Percentiles rank a stretch among this genome's conserved stretches.
Evolutionary conservation across 2,329 filamentous ascomycete species (phyloP).

Genomic region (Nannizziopsis arthrosporioides): DNA sequence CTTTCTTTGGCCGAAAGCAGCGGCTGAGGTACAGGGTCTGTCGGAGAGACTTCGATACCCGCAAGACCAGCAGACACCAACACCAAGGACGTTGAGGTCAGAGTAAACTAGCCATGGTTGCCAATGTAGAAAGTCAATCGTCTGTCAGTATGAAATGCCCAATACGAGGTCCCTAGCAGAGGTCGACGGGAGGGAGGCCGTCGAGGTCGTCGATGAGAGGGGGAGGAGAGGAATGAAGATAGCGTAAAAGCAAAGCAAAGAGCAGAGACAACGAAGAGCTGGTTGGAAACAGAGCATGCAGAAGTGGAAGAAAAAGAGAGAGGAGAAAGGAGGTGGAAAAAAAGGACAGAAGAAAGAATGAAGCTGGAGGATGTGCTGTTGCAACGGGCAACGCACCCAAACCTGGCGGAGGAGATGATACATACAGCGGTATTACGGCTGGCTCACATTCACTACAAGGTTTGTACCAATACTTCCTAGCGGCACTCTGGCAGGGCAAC

Average conservation of each 20-base stretch:
- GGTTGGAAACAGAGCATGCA: conserved; percentile 6
- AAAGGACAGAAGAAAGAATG: conserved; percentile 10
- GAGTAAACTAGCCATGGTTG: conserved; percentile 11
- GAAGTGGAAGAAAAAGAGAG: conserved; percentile 4
- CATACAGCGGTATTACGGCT: conserved; percentile 7
- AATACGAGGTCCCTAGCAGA: conserved; percentile 7
- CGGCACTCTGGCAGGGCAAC: conserved; percentile 1
- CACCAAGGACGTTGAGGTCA: conserved; percentile 12
- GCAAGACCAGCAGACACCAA: background rate
- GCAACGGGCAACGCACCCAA: conserved; percentile 17
- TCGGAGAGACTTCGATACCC: conserved; percentile 12
- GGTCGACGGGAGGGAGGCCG: conserved; percentile 18
- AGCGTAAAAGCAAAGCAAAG: conserved; percentile 15
- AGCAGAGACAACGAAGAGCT: conserved; percentile 11
- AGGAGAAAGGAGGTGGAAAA: conserved; percentile 8
- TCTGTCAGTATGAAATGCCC: conserved; percentile 4
- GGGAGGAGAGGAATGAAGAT: conserved; percentile 10
- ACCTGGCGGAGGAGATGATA: conserved; percentile 13
- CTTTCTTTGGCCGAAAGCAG: conserved; percentile 5
- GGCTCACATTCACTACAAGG: background rate
- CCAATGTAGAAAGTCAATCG: conserved; percentile 5
- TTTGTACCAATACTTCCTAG: conserved; percentile 1
- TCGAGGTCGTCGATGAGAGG: conserved; percentile 15
- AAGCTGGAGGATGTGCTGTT: conserved; percentile 14
- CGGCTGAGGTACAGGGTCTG: background rate